Evolutionary conservation across 2,329 filamentous ascomycete genomes (phyloP).

Genomic region (Pseudocercospora fuligena): DNA sequence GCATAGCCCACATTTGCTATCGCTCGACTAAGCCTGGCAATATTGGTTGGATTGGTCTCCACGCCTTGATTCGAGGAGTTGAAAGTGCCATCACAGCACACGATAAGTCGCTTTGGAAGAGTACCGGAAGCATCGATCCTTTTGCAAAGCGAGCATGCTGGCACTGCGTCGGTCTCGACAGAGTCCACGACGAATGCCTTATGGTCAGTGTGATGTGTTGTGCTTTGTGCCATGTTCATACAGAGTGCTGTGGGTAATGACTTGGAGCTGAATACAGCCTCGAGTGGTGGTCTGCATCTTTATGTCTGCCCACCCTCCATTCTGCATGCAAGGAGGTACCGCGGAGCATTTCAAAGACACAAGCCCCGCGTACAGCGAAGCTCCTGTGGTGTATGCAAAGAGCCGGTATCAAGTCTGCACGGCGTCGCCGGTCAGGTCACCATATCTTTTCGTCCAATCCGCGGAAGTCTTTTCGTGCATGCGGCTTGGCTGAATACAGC

Average conservation of each 20-base stretch:
- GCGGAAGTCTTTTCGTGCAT: not conserved
- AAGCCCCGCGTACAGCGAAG: not conserved
- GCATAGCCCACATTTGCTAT: slow-evolving; percentile 31
- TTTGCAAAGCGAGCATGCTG: slow-evolving; percentile 12
- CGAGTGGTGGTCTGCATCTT: not conserved
- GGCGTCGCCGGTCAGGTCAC: slow-evolving; percentile 8
- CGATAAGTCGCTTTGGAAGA: slow-evolving; percentile 30
- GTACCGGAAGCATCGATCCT: slow-evolving; percentile 21
- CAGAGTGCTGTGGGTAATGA: not conserved
- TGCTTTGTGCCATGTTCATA: not conserved
- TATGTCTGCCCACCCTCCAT: not conserved
- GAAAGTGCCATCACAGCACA: slow-evolving; percentile 36
- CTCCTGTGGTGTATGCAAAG: not conserved
- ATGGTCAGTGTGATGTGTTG: slow-evolving; percentile 4
- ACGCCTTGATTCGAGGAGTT: slow-evolving; percentile 28
- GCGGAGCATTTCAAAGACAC: not conserved
- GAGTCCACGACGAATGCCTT: slow-evolving; percentile 4
- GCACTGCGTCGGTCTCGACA: slow-evolving; percentile 11
- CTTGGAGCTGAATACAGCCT: not conserved
- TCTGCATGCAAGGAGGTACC: not conserved
- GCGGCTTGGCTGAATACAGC: slow-evolving; percentile 1
- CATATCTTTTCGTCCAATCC: not conserved
- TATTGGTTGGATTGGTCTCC: slow-evolving; percentile 33
- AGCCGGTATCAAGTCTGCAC: not conserved
- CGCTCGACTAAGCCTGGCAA: slow-evolving; percentile 35